Percentiles rank a stretch among this genome's conserved stretches.
phyloP scores from a whole-genome alignment of 1,139 yeast species.

The Protomyces pachydermus region DNA sequence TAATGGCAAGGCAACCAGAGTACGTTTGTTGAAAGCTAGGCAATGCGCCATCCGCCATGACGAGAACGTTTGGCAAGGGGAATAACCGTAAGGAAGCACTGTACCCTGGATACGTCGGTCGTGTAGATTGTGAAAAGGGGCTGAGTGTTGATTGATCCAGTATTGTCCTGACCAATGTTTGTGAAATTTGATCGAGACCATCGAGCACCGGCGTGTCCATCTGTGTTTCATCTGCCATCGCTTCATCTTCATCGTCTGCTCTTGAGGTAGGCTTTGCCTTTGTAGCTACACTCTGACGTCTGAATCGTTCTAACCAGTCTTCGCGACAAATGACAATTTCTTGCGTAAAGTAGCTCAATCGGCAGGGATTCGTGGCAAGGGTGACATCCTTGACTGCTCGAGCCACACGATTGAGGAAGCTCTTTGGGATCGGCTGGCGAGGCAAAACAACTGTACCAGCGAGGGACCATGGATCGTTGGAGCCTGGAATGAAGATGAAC shows the following conservation, averaged over 20 bases:
- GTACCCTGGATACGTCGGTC: slow-evolving; percentile 64
- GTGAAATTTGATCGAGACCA: slow-evolving; percentile 5
- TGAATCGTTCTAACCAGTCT: slow-evolving; percentile 62
- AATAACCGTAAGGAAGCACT: slow-evolving; percentile 60
- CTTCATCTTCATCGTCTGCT: slow-evolving; percentile 6
- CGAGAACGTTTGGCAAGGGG: slow-evolving; percentile 28
- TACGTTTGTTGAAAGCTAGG: slow-evolving; percentile 28
- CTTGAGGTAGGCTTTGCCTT: not conserved
- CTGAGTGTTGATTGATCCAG: slow-evolving; percentile 83
- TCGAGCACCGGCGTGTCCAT: slow-evolving; percentile 3
- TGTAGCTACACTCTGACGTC: slow-evolving; percentile 54
- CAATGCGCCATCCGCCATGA: slow-evolving; percentile 27
- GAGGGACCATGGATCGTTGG: slow-evolving; percentile 88
- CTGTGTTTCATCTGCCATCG: slow-evolving; percentile 26
- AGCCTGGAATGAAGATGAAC: slow-evolving; percentile 74
- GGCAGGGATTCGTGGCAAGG: slow-evolving; percentile 73
- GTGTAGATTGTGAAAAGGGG: slow-evolving; percentile 60
- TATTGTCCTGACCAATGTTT: slow-evolving; percentile 37
- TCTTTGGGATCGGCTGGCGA: slow-evolving; percentile 59
- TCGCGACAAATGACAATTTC: slow-evolving; percentile 74
- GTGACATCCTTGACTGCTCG: slow-evolving; percentile 60
- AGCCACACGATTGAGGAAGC: slow-evolving; percentile 63
- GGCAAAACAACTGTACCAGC: slow-evolving; percentile 68
- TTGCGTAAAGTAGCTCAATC: slow-evolving; percentile 69
- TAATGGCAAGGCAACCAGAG: slow-evolving; percentile 28